A percentile compares a stretch with the other conserved stretches of the same genome.
Conservation (phyloP, 441 rosid species). For the Aleurites moluccanus region DNA sequence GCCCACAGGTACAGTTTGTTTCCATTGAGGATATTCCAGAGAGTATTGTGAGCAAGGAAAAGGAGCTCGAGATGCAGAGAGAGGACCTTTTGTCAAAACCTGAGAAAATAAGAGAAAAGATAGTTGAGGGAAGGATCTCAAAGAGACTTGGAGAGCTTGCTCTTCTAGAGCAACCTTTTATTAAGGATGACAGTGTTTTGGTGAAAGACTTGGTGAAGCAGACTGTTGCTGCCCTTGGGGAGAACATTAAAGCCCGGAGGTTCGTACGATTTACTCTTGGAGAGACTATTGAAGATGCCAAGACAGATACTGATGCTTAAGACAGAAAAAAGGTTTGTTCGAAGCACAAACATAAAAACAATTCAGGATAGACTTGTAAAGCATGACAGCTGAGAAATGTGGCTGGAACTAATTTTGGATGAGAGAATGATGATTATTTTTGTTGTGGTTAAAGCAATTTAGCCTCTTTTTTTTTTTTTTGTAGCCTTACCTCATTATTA, state of each 20-base stretch:
- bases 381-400: slow-evolving; percentile 1
- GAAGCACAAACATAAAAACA: no score
- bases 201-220: slow-evolving; percentile 85
- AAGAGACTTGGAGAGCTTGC: slow-evolving; percentile 83
- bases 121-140: slow-evolving; percentile 76
- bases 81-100: slow-evolving; percentile 84
- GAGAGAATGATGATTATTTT: slow-evolving; percentile 21
- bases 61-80: slow-evolving; percentile 87
- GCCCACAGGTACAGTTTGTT: slow-evolving; percentile 80
- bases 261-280: slow-evolving; percentile 75
- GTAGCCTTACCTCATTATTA: slow-evolving; percentile 8
- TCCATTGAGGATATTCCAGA: slow-evolving; percentile 68
- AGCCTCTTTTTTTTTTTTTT: background rate
- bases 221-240: slow-evolving; percentile 80
- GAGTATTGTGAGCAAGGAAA: slow-evolving; percentile 53
- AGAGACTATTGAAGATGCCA: slow-evolving; percentile 39
- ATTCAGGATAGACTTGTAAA: no score
- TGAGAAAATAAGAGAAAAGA: slow-evolving; percentile 80
- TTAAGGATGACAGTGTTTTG: slow-evolving; percentile 62
- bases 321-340: no score
- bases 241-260: slow-evolving; percentile 68
- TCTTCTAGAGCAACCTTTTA: slow-evolving; percentile 74
- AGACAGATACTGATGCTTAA: slow-evolving; percentile 28
- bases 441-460: slow-evolving; percentile 16
- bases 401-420: slow-evolving; percentile 28